Evolutionary conservation across 768 basidiomycete species (phyloP).

Genomic region (Mycena haematopus): DNA sequence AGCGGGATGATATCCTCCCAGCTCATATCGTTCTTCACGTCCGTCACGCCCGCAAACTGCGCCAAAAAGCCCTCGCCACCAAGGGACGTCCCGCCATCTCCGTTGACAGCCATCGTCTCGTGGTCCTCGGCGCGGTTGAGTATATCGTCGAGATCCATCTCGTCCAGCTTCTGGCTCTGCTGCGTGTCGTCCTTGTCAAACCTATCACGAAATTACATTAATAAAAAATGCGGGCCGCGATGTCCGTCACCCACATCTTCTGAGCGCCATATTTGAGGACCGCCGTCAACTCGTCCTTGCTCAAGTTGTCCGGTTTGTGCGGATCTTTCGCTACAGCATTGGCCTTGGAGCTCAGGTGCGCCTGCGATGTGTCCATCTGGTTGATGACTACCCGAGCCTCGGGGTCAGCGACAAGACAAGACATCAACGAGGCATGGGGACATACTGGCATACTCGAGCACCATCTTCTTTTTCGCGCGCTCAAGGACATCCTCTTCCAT

Average conservation of each 20-base stretch:
- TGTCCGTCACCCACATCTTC: constrained; percentile 71
- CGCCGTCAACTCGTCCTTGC: constrained; percentile 95
- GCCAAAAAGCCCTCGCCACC: constrained; percentile 97
- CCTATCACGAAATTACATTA: constrained; percentile 47
- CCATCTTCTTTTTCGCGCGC: constrained; percentile 99
- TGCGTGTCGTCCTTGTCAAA: constrained; percentile 96
- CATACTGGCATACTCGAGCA: constrained; percentile 98
- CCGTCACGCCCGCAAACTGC: constrained; percentile 94
- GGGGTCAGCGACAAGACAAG: constrained; percentile 22
- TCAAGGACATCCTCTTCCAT: constrained; percentile 99
- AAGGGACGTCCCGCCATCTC: constrained; percentile 90
- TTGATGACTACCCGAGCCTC: constrained; percentile 81
- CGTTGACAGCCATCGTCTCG: constrained; percentile 85
- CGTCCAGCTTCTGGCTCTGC: constrained; percentile 95
- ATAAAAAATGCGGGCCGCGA: neutral
- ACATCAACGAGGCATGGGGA: constrained; percentile 32
- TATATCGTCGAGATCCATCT: constrained; percentile 99
- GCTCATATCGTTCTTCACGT: constrained; percentile 97
- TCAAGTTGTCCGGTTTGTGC: constrained; percentile 81
- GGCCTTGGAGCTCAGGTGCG: constrained; percentile 87
- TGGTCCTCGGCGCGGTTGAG: constrained; percentile 96
- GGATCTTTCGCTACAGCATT: constrained; percentile 64
- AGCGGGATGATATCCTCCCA: constrained; percentile 99
- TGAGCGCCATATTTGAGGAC: constrained; percentile 99
- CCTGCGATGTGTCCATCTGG: constrained; percentile 99